These are phyloP conservation scores for Phytophthora citrophthora DNA, from an alignment of 352 stramenopile genomes.

Conservation along the genomic window DNA sequence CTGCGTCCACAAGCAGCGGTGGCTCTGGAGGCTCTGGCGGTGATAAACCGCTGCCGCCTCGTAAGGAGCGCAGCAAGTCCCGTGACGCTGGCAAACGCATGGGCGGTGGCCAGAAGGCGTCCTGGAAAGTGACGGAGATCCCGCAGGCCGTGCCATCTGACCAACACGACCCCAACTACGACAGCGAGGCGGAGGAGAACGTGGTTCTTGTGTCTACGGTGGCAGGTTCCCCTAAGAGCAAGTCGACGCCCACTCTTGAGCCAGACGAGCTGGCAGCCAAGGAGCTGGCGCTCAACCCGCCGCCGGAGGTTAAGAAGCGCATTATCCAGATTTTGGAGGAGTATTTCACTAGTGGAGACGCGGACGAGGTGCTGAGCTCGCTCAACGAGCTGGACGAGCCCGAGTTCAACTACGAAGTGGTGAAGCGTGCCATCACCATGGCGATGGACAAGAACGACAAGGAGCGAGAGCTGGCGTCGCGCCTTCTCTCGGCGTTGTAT, in stretches of 20 bases:
- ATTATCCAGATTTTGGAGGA: conserved; percentile 90
- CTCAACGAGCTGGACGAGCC: conserved; percentile 66
- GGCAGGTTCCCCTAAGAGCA: conserved; percentile 42
- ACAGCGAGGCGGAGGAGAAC: conserved; percentile 92
- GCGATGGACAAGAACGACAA: conserved; percentile 89
- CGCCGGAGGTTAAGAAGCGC: conserved; percentile 90
- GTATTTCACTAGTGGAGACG: conserved; percentile 90
- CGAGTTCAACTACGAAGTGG: conserved; percentile 92
- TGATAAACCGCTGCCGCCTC: conserved; percentile 63
- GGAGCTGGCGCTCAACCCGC: conserved; percentile 74
- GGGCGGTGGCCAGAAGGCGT: conserved; percentile 86
- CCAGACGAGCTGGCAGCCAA: conserved; percentile 76
- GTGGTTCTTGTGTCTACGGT: conserved; percentile 84
- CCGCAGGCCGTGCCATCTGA: conserved; percentile 71
- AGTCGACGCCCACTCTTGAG: conserved; percentile 58
- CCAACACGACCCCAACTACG: conserved; percentile 93
- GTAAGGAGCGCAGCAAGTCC: conserved; percentile 88
- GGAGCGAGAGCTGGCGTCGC: conserved; percentile 58
- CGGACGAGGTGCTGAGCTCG: conserved; percentile 90
- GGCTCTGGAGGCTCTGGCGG: conserved; percentile 27
- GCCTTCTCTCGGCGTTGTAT: conserved; percentile 94
- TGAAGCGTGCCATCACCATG: conserved; percentile 96
- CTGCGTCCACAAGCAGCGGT: conserved; percentile 8
- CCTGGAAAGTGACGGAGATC: conserved; percentile 86
- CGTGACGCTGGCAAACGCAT: conserved; percentile 87